Percentiles rank a stretch among this genome's conserved stretches.
Conservation (phyloP, 2,329 filamentous ascomycete genomes). For the Blastomyces silverae region DNA sequence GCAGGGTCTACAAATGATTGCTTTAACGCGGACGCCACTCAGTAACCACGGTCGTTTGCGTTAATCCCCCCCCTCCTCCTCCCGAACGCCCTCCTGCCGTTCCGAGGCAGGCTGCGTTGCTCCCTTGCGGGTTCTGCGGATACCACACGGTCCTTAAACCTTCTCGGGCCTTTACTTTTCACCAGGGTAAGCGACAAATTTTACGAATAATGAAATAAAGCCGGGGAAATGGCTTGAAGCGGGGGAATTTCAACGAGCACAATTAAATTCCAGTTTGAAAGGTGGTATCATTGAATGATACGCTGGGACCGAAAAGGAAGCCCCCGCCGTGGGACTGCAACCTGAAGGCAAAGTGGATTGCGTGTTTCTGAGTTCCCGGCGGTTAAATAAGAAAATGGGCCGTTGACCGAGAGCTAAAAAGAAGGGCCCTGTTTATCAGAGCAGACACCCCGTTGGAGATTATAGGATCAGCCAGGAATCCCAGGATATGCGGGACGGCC, state of each 20-base stretch:
- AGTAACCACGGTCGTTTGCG: not conserved
- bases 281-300: constrained; percentile 1
- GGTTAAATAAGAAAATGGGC: not conserved
- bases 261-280: not conserved
- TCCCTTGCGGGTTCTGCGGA: not conserved
- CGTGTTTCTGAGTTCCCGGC: not conserved
- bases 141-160: not conserved
- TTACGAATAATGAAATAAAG: not conserved
- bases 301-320: not conserved
- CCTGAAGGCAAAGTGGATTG: not conserved
- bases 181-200: not conserved
- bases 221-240: not conserved
- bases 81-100: not conserved
- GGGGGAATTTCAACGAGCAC: not conserved
- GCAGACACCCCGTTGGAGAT: not conserved
- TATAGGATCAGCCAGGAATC: not conserved
- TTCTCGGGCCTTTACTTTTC: not conserved
- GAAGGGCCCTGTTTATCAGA: not conserved
- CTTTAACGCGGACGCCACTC: not conserved
- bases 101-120: not conserved
- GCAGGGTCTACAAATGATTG: not conserved
- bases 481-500: not conserved
- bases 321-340: not conserved
- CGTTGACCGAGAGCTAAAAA: not conserved
- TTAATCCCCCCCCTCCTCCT: too few relatives aligned